These are phyloP conservation scores for Rhizoctonia solani DNA, from an alignment of 1,284 basidiomycete species.

Conservation along the genomic window DNA sequence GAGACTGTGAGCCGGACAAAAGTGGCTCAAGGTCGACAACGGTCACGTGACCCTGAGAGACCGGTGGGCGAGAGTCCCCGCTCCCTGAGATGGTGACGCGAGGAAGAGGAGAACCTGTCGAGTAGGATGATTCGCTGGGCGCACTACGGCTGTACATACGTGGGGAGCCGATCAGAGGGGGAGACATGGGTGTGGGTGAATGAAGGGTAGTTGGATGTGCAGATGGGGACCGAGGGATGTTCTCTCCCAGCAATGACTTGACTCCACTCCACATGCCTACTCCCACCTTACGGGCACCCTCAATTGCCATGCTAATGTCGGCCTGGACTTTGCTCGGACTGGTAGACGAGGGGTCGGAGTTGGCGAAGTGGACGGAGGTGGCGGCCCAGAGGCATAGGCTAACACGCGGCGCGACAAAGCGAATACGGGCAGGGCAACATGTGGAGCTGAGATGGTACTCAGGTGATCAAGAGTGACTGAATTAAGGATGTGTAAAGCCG, in stretches of 20 bases:
- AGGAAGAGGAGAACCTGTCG: constrained; percentile 50
- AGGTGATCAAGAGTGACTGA: constrained; percentile 57
- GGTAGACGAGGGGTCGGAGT: constrained; percentile 33
- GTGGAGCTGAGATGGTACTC: constrained; percentile 53
- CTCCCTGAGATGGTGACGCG: constrained; percentile 15
- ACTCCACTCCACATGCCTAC: constrained; percentile 37
- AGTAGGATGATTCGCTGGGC: constrained; percentile 33
- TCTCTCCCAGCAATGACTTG: constrained; percentile 34
- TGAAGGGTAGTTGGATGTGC: neutral
- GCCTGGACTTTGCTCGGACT: constrained; percentile 29
- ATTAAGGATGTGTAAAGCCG: constrained; percentile 61
- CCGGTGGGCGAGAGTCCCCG: constrained; percentile 1
- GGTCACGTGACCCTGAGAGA: constrained; percentile 48
- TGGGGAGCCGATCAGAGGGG: neutral
- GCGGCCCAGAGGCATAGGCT: constrained; percentile 58
- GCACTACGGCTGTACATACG: constrained; percentile 21
- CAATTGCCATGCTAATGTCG: constrained; percentile 31
- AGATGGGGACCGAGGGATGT: neutral
- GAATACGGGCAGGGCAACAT: constrained; percentile 49
- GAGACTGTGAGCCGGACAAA: constrained; percentile 37
- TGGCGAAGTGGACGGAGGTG: constrained; percentile 41
- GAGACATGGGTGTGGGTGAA: constrained; percentile 1
- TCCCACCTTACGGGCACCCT: constrained; percentile 34
- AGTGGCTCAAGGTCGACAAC: constrained; percentile 60
- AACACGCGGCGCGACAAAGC: constrained; percentile 65